These are phyloP conservation scores for Pichia thaimueangensis DNA, from an alignment of 805 yeast genomes.

Conservation along the genomic window DNA sequence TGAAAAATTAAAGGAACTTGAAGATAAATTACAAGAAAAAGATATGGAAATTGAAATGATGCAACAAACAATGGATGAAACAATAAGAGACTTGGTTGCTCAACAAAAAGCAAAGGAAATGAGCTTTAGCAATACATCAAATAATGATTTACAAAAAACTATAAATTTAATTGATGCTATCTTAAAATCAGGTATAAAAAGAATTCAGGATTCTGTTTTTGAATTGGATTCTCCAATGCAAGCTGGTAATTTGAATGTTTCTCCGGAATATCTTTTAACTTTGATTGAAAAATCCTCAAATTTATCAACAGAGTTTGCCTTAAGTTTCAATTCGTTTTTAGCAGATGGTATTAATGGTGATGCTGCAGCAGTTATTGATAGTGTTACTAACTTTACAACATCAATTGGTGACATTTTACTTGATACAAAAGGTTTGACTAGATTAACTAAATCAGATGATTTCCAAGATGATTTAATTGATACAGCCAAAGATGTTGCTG, in stretches of 20 bases:
- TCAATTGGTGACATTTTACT: slow-evolving; percentile 56
- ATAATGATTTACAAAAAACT: slow-evolving; percentile 44
- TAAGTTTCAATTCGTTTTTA: slow-evolving; percentile 64
- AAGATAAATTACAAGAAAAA: slow-evolving; percentile 50
- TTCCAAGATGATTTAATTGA: slow-evolving; percentile 46
- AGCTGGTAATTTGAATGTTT: slow-evolving; percentile 71
- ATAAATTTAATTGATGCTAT: slow-evolving; percentile 60
- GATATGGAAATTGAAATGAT: slow-evolving; percentile 75
- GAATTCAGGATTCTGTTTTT: slow-evolving; percentile 65
- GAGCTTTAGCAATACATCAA: slow-evolving; percentile 38
- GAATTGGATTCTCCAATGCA: slow-evolving; percentile 75
- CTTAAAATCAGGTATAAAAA: slow-evolving; percentile 57
- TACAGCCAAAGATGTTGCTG: slow-evolving; percentile 51
- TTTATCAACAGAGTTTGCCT: slow-evolving; percentile 73
- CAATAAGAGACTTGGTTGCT: slow-evolving; percentile 52
- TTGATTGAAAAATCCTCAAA: slow-evolving; percentile 65
- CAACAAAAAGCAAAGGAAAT: slow-evolving; percentile 45
- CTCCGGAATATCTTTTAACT: slow-evolving; percentile 63
- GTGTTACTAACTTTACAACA: slow-evolving; percentile 57
- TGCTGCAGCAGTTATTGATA: slow-evolving; percentile 54
- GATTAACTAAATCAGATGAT: slow-evolving; percentile 43
- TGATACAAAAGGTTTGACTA: slow-evolving; percentile 62
- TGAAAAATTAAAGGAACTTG: slow-evolving; percentile 28
- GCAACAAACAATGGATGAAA: slow-evolving; percentile 73
- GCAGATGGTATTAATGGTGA: slow-evolving; percentile 71